These are phyloP conservation scores for Candida corydali DNA, from an alignment of 805 yeast species.

Conservation along the genomic window DNA sequence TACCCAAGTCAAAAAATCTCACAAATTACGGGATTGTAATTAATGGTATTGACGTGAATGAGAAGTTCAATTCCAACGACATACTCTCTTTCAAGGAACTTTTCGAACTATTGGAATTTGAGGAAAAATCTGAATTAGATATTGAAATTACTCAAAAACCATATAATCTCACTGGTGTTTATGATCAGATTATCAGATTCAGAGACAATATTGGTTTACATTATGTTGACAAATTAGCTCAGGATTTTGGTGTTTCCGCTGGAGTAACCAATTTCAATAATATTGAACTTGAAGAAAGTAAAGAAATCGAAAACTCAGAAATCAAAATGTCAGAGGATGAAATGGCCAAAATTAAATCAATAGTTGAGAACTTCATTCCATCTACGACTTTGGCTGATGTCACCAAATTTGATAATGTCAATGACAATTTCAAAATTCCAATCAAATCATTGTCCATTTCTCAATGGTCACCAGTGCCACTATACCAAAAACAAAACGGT, in stretches of 20 bases:
- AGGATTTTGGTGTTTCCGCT: slow-evolving; percentile 36
- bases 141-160: slow-evolving; percentile 49
- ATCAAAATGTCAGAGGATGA: slow-evolving; percentile 28
- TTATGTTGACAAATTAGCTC: slow-evolving; percentile 39
- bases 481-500: slow-evolving; percentile 59
- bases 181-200: slow-evolving; percentile 58
- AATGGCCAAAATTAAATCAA: slow-evolving; percentile 15
- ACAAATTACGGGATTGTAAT: slow-evolving; percentile 53
- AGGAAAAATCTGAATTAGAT: slow-evolving; percentile 24
- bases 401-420: slow-evolving; percentile 27
- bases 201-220: slow-evolving; percentile 59
- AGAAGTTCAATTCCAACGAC: slow-evolving; percentile 21
- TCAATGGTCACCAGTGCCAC: slow-evolving; percentile 83
- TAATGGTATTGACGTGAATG: slow-evolving; percentile 29
- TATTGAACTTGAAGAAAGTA: slow-evolving; percentile 35
- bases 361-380: slow-evolving; percentile 10
- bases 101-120: slow-evolving; percentile 15
- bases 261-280: slow-evolving; percentile 50
- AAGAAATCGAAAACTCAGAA: slow-evolving; percentile 15
- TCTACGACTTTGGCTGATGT: slow-evolving; percentile 15
- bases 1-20: slow-evolving; percentile 53
- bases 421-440: slow-evolving; percentile 39
- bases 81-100: slow-evolving; percentile 23
- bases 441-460: slow-evolving; percentile 58
- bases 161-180: slow-evolving; percentile 57